phyloP scores from a whole-genome alignment of 306 rosid genomes.

The Gastrolobium bilobum region DNA sequence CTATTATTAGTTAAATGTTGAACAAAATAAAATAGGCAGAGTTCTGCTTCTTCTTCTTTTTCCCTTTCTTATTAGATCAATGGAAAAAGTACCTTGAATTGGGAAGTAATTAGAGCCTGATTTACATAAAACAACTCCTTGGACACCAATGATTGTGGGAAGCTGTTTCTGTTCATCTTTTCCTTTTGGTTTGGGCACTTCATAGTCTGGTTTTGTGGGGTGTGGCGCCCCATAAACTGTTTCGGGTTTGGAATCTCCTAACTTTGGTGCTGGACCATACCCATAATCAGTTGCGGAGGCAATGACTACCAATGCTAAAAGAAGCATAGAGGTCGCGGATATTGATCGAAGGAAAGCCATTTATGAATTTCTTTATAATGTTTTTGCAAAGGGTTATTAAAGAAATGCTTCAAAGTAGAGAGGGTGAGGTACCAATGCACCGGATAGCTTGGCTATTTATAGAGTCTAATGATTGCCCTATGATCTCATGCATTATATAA shows the following conservation, averaged over 20 bases:
- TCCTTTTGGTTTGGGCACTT: conserved; percentile 25
- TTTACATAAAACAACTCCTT: conserved; percentile 63
- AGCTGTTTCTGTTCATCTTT: conserved; percentile 2
- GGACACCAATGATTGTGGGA: conserved; percentile 52
- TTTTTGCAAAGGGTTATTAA: background rate
- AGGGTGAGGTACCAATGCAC: conserved; percentile 9
- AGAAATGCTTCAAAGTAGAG: conserved; percentile 31
- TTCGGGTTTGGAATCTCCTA: conserved; percentile 16
- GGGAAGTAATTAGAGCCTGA: conserved; percentile 52
- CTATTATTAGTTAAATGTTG: background rate
- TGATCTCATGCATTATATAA: background rate
- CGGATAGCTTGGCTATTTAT: conserved; percentile 34
- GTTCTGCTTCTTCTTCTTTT: too few relatives aligned
- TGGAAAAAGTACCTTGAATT: conserved; percentile 55
- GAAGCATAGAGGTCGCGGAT: conserved; percentile 41
- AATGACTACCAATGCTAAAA: conserved; percentile 46
- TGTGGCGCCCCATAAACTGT: background rate
- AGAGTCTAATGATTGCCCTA: background rate
- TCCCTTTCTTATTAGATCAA: background rate
- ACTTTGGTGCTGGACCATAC: conserved; percentile 37
- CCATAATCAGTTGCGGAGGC: conserved; percentile 58
- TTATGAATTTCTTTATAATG: conserved; percentile 27
- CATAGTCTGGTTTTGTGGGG: conserved; percentile 28
- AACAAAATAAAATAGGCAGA: too few relatives aligned
- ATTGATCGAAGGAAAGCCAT: conserved; percentile 39